Conservation (phyloP, 2,329 filamentous ascomycete species). For the Nothopassalora personata region DNA sequence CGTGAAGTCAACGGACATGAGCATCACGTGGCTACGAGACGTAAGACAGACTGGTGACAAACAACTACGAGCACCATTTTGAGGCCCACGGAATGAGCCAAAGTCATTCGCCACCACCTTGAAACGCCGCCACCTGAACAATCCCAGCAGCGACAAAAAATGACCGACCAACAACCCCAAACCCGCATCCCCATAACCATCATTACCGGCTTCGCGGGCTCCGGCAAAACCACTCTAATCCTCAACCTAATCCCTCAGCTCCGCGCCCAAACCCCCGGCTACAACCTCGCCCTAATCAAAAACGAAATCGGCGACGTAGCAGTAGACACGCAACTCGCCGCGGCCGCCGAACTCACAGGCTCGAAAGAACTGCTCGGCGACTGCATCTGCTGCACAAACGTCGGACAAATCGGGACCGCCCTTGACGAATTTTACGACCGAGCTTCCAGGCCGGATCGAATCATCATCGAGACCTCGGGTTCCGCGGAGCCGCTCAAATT, state of each 20-base stretch:
- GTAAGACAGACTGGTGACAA: not conserved
- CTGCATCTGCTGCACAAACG: slow-evolving; percentile 98
- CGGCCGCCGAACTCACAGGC: slow-evolving; percentile 74
- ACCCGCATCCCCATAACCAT: slow-evolving; percentile 76
- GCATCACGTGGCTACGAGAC: not conserved
- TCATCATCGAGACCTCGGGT: slow-evolving; percentile 90
- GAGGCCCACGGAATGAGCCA: not conserved
- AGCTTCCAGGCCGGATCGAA: slow-evolving; percentile 64
- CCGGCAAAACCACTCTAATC: slow-evolving; percentile 92
- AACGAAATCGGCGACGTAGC: slow-evolving; percentile 97
- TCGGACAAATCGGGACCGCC: slow-evolving; percentile 80
- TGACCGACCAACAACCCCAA: not conserved
- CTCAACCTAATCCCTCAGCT: slow-evolving; percentile 92
- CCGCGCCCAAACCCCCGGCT: slow-evolving; percentile 74
- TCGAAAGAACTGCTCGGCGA: slow-evolving; percentile 92
- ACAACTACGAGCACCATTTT: not conserved
- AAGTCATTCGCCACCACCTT: not conserved
- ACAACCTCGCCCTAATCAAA: slow-evolving; percentile 90
- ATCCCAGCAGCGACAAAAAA: not conserved
- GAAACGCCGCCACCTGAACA: not conserved
- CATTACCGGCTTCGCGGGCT: slow-evolving; percentile 91
- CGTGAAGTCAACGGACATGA: not conserved
- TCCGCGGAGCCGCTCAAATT: slow-evolving; percentile 78
- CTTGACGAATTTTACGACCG: slow-evolving; percentile 64
- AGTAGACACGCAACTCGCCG: slow-evolving; percentile 85